Base-by-base conservation (phyloP, 2,329 filamentous ascomycete species). In the Elsinoe perseae region DNA sequence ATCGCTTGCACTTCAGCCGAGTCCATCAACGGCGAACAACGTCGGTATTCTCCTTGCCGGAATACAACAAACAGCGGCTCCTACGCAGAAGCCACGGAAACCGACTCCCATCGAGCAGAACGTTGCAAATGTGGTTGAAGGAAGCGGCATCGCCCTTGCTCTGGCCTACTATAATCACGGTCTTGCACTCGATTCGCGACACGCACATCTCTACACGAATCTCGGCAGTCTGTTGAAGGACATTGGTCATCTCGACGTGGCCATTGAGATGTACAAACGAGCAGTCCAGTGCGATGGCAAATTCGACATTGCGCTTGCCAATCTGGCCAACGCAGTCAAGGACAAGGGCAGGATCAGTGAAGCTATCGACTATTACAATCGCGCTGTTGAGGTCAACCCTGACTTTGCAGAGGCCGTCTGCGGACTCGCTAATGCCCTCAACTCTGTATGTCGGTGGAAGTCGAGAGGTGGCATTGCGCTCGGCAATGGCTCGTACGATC, bases 401-500 rank as follows among this genome's bases (percentile, higher is more conserved):
- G 87, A 95, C 30, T 98, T 98, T 72, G 89, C 93, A 1, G 93
- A 98, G 72, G 93, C 93, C 5, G 92, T 98, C 0, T 98, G 93
- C 69, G 93, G 93, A 6, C 79, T 98, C 54, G 91, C 90, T 1
- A 97, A 95, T 58, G 92, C 93, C 1, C 76, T 98, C 53, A 97
- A 96, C 68, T 97, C 93, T 5, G 91, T 98, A 4, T 98, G 93
- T 68, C 87, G 92, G 65, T 98, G 93, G 93, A 81, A 82, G 64
- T 89, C 89, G 27, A 83, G 93, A 61, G 93, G 93, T 59, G 93
- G 93, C 1, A 85, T 95, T 44, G 77, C 88, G 23, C 79, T 88
- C n/a, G 79, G 84, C 54, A 77, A 76, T 53, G 89, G 87, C 7
- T 82, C 78, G 62, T 83, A 85, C 60, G 93, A 98, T 69, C 83